phyloP scores from a whole-genome alignment of 768 basidiomycete genomes.

The Candolleomyces aberdarensis region DNA sequence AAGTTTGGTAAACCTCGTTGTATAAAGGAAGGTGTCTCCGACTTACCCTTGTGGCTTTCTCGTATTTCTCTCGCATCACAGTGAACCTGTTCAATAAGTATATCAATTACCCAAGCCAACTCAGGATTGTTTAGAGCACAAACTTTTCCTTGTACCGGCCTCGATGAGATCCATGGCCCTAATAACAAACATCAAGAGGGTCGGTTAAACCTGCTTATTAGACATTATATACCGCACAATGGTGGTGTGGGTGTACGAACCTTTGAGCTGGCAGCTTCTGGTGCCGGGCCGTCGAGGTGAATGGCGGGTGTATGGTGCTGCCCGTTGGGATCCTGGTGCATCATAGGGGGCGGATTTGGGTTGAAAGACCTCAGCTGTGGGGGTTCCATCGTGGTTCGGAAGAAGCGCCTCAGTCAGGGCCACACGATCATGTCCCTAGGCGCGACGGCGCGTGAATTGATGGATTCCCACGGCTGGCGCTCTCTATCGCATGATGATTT shows the following conservation, averaged over 20 bases:
- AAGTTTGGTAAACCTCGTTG: background rate
- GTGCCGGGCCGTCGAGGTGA: background rate
- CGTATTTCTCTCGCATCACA: conserved; percentile 42
- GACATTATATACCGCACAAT: background rate
- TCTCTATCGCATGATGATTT: too few species aligned
- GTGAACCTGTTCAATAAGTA: conserved; percentile 35
- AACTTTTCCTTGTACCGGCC: conserved; percentile 29
- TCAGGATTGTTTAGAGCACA: background rate
- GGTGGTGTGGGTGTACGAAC: background rate
- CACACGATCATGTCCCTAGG: background rate
- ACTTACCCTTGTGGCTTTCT: conserved; percentile 40
- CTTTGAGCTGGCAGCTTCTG: background rate
- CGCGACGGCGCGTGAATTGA: too few species aligned
- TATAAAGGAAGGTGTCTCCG: background rate
- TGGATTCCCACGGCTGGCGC: too few species aligned
- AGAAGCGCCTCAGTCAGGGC: background rate
- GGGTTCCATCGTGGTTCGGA: background rate
- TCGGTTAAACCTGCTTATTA: background rate
- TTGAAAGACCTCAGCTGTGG: background rate
- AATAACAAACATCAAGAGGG: background rate
- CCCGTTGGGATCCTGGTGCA: background rate
- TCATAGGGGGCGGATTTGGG: background rate
- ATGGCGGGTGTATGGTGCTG: background rate
- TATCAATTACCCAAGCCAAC: background rate
- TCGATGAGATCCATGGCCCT: background rate